These are phyloP conservation scores for Nepenthes gracilis DNA, from an alignment of 148 eudicot species.

Conservation along the genomic window DNA sequence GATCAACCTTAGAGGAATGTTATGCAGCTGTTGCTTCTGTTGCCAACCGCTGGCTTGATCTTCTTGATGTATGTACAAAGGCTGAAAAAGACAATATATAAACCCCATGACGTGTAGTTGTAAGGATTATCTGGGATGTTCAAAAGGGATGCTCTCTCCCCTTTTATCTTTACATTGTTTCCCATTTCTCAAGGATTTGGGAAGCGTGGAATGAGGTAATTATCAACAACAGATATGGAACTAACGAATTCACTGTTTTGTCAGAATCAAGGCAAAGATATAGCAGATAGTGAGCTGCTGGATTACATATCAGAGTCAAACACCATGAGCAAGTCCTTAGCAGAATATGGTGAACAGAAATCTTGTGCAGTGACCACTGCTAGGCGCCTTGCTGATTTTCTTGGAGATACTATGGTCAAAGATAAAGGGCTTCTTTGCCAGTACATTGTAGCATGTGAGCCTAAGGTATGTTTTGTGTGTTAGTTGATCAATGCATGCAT, in stretches of 20 bases:
- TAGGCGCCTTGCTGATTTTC: slow-evolving; percentile 89
- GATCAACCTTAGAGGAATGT: slow-evolving; percentile 91
- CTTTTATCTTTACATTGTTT: not conserved
- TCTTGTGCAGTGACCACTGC: slow-evolving; percentile 99
- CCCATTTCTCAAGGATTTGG: not conserved
- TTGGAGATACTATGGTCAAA: slow-evolving; percentile 98
- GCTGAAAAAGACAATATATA: not conserved
- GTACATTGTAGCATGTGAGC: slow-evolving; percentile 94
- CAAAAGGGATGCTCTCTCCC: not conserved
- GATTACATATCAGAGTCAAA: slow-evolving; percentile 96
- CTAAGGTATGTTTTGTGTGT: slow-evolving; percentile 41
- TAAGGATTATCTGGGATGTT: not conserved
- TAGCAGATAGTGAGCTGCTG: slow-evolving; percentile 92
- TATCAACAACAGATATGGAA: not conserved
- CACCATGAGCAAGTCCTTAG: slow-evolving; percentile 99
- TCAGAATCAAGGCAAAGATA: slow-evolving; percentile 88
- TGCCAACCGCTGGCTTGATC: slow-evolving; percentile 98
- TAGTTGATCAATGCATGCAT: no score
- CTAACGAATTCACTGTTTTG: slow-evolving; percentile 2
- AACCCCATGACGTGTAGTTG: no score
- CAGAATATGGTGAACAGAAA: slow-evolving; percentile 91
- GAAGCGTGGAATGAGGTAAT: not conserved
- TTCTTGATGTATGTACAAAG: slow-evolving; percentile 77
- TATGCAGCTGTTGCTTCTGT: slow-evolving; percentile 90
- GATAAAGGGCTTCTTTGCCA: slow-evolving; percentile 95